Evolutionary conservation across 495 filamentous ascomycete species (phyloP), one percentile per base, ranked within the genome.

Genomic region (Bathelium albidoporum): DNA sequence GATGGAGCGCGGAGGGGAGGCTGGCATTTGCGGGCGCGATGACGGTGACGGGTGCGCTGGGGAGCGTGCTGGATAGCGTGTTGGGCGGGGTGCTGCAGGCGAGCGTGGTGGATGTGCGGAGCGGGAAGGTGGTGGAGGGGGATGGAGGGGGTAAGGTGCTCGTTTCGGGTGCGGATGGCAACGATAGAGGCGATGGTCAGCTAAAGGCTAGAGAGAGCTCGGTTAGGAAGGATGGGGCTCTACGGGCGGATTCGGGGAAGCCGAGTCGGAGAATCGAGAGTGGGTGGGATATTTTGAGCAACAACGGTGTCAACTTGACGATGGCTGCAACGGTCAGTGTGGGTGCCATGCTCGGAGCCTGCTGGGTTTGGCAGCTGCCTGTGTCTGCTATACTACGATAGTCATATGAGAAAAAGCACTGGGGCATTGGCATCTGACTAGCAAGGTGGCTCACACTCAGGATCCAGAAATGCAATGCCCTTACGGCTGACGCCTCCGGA

Each of bases 261-360:
- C 83, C 86, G 66, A 91, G 87, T 62, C 79, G 91, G 14, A 81
- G 85, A 32, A 75, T 91, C 12, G 89, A 87, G 70, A 87, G 78
- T 61, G 92, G 89, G 9, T 77, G 75, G 70, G 89, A 95, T 66
- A 70, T 94, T 68, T 76, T 97, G 64, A 90, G 94, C 71, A 98
- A 98, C 68, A 98, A 98, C 71, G 87, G 84, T 29, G 91, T 98
- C 63, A 98, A 98, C 71, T 78, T 95, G 26, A 70, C 91, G 29
- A 97, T 96, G 92, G 92, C 93, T 0, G 76, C 82, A 10, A 73
- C 75, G 0, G 94, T 95, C 85, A 97, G 89, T 71, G 39, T 90
- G 16, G 83, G 84, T 3, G 89, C 86, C 9, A 96, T 98, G 85
- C 79, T 77, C 0, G 73, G 60, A 9, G 72, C 72, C 9, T 64